A percentile compares a stretch with the other conserved stretches of the same genome.
Evolutionary conservation across 1,284 basidiomycete genomes (phyloP).

Genomic region (Exobasidium rhododendri): DNA sequence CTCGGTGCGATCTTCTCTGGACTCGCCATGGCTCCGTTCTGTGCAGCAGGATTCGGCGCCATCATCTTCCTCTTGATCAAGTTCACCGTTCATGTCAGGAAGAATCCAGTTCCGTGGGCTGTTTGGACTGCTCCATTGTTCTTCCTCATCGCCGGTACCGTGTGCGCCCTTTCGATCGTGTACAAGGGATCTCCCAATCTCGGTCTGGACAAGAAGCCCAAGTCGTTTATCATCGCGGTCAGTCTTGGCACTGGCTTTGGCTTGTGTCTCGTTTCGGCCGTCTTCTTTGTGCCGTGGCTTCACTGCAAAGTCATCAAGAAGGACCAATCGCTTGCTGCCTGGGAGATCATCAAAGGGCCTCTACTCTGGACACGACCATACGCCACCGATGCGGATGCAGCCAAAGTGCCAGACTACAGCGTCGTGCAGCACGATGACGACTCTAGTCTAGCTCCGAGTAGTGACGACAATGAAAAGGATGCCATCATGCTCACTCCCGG

Average conservation of each 20-base stretch:
- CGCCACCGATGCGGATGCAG: constrained; percentile 46
- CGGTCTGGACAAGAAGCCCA: constrained; percentile 56
- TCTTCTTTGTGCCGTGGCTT: constrained; percentile 61
- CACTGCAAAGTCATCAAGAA: constrained; percentile 58
- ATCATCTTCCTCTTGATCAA: constrained; percentile 58
- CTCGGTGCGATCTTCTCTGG: constrained; percentile 58
- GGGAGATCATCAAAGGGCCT: constrained; percentile 59
- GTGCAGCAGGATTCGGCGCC: constrained; percentile 58
- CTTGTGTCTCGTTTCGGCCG: constrained; percentile 54
- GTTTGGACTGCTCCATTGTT: constrained; percentile 56
- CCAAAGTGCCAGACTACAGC: constrained; percentile 57
- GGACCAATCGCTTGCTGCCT: constrained; percentile 57
- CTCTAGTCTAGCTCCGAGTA: background rate
- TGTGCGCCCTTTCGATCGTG: constrained; percentile 30
- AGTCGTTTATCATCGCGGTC: constrained; percentile 55
- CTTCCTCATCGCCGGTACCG: constrained; percentile 55
- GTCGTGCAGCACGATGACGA: constrained; percentile 24
- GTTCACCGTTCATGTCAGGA: constrained; percentile 55
- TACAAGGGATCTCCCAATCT: constrained; percentile 59
- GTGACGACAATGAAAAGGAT: constrained; percentile 18
- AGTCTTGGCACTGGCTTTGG: constrained; percentile 57
- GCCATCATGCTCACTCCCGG: background rate
- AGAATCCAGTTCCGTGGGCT: constrained; percentile 54
- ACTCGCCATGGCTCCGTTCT: constrained; percentile 52
- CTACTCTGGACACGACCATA: constrained; percentile 57